Evolutionary conservation across 2,329 filamentous ascomycete species (phyloP).

Genomic region (Ceratocystis cubensis): DNA sequence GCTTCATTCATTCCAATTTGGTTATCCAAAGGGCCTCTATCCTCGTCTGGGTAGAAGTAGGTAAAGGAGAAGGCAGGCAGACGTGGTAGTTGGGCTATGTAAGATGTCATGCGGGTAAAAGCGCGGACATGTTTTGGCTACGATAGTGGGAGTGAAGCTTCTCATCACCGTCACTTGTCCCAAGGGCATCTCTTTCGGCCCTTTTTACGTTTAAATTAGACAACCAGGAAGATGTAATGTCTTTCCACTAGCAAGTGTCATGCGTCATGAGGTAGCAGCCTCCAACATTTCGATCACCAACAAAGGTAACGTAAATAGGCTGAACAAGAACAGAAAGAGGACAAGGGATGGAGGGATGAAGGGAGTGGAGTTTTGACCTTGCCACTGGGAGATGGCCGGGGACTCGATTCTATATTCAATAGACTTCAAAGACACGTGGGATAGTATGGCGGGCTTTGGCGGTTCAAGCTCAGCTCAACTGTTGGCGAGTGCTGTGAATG

Average conservation of each 20-base stretch:
- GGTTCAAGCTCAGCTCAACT: not conserved
- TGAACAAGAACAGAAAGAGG: not conserved
- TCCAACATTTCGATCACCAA: not conserved
- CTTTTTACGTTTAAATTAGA: slow-evolving; percentile 7
- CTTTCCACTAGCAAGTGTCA: not conserved
- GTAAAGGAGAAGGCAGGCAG: not conserved
- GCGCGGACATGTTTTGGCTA: not conserved
- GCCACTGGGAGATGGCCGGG: not conserved
- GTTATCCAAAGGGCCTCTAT: not conserved
- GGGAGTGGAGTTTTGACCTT: not conserved
- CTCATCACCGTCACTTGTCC: not conserved
- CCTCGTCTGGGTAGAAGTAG: not conserved
- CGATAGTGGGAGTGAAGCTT: not conserved
- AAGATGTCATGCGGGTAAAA: not conserved
- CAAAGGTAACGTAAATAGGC: not conserved
- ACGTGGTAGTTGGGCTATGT: not conserved
- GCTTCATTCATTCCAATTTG: not conserved
- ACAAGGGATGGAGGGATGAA: too few relatives aligned
- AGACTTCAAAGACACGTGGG: not conserved
- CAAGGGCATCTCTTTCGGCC: not conserved
- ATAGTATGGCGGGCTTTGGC: not conserved
- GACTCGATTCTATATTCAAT: too few relatives aligned
- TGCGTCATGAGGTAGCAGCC: not conserved
- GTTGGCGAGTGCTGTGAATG: not conserved
- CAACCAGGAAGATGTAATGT: not conserved